Base-by-base conservation (phyloP, 805 yeast species). In the Lipomyces chichibuensis region DNA sequence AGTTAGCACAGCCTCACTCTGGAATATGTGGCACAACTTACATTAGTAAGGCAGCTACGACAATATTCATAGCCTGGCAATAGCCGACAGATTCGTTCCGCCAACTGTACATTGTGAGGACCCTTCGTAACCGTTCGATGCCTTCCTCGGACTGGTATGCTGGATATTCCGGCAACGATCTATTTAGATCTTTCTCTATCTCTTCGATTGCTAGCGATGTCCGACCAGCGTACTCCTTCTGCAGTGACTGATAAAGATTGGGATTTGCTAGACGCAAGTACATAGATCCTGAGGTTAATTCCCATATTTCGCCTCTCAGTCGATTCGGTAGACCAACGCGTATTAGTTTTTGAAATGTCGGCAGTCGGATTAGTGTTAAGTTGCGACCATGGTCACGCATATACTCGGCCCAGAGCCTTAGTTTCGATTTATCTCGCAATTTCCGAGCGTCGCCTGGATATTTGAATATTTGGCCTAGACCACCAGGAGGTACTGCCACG, bases 41-140 rank as follows among this genome's bases (percentile, higher is more conserved):
- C 60, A 81, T 81, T 35, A 81, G 87, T 74, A 87, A 84, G 0
- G 83, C 82, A 0, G 84, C 84, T 2, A 79, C 81, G 14, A 81
- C 84, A 61, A 95, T 95, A 76, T 95, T 95, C 99, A 96, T 95
- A 0, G 98, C 99, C 78, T 95, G 99, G 77, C 99, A 95, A 77
- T 95, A 95, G 0, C 99, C 99, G 32, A 95, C 91, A 54, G 94
- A 97, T 0, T 97, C 97, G 76, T 93, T 92, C 71, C 90, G 91
- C 98, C 98, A 95, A 0, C 97, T 91, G 75, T 93, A 95, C 0
- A 97, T 97, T 0, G 96, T 89, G 66, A 95, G 82, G 0, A 95
- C 98, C 68, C 96, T 84, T 69, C 99, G 83, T 59, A 95, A 82
- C 63, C 97, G 82, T 60, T 83, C 85, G 56, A 95, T 93, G 6